Percentiles rank a stretch among this genome's conserved stretches.
Evolutionary conservation across 1,284 basidiomycete genomes (phyloP).

Genomic region (Wolfiporia cocos): DNA sequence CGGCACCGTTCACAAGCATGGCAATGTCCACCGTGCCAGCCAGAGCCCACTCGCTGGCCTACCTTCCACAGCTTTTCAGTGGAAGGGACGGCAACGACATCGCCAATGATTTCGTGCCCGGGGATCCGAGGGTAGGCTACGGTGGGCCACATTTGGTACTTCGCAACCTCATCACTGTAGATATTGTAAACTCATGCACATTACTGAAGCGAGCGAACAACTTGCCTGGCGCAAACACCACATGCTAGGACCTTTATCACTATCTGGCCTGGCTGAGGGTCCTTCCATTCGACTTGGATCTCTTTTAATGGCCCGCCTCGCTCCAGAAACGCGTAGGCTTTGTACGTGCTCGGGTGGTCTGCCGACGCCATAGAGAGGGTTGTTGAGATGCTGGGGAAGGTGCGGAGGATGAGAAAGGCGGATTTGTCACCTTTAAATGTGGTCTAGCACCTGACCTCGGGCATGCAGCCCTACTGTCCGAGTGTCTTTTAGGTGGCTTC

Average conservation of each 20-base stretch:
- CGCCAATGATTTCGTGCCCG: slow-evolving; percentile 13
- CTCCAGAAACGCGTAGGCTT: slow-evolving; percentile 18
- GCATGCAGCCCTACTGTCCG: too few relatives aligned
- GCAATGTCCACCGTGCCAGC: slow-evolving; percentile 20
- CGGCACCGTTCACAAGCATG: slow-evolving; percentile 16
- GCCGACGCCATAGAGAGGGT: not conserved
- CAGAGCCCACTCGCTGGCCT: slow-evolving; percentile 21
- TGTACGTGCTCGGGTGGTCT: slow-evolving; percentile 25
- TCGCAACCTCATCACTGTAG: slow-evolving; percentile 1
- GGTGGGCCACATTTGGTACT: not conserved
- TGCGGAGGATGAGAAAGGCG: too few relatives aligned
- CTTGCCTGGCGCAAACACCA: slow-evolving; percentile 18
- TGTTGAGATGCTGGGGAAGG: too few relatives aligned
- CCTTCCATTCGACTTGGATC: slow-evolving; percentile 23
- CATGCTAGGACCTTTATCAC: slow-evolving; percentile 28
- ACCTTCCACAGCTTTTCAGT: slow-evolving; percentile 18
- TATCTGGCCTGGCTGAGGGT: slow-evolving; percentile 25
- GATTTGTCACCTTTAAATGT: too few relatives aligned
- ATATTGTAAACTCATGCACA: not conserved
- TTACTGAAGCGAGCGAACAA: not conserved
- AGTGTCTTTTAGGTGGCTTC: too few relatives aligned
- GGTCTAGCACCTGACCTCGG: too few relatives aligned
- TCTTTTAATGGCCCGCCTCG: slow-evolving; percentile 14
- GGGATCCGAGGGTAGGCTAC: slow-evolving; percentile 16
- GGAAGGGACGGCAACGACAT: slow-evolving; percentile 13